Base-by-base conservation (phyloP, 306 rosid species). In the Gillenia trifoliata region DNA sequence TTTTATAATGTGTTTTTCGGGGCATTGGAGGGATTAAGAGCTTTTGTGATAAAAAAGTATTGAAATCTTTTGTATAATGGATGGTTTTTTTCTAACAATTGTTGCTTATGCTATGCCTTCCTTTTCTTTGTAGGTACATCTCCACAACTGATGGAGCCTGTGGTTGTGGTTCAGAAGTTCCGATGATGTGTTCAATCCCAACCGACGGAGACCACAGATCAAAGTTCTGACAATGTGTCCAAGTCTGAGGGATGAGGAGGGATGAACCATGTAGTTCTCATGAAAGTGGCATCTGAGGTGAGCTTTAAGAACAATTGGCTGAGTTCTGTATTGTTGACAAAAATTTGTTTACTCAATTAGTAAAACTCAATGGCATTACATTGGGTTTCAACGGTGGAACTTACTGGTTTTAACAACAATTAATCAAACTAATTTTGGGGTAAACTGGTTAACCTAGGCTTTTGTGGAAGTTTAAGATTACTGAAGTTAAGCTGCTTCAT, bases 171-270 rank as follows among this genome's bases (percentile, higher is more conserved):
- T 78, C 64, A 59, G 17, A n/a, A 75, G 49, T 6, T 60, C 83
- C 8, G 70, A 19, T 74, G 69, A 28, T 40, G 56, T 34, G 70
- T 72, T 77, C 49, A 63, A 76, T 28, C 41, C 34, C 74, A 56
- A 12, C 49, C 4, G n/a, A 16, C 70, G 74, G 92, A 82, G 68
- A 69, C 52, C 12, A 76, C 15, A 16, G 75, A 73, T 75, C 43
- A 66, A 11, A 75, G 6, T 10, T 75, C 73, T 28, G 70, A n/a
- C 68, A 66, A 20, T 25, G 19, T 20, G 65, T 78, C 81, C 33
- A 57, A 77, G 26, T 23, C 75, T 10, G 90, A 86, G 80, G n/a
- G 86, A 84, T 33, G 87, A 88, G 31, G 87, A 86, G 67, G 79
- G 86, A 49, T 85, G 61, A 83, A 43, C 40, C 54, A 0, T 50